phyloP scores from a whole-genome alignment of 1,284 basidiomycete species.

The Rhodotorula glutinis region DNA sequence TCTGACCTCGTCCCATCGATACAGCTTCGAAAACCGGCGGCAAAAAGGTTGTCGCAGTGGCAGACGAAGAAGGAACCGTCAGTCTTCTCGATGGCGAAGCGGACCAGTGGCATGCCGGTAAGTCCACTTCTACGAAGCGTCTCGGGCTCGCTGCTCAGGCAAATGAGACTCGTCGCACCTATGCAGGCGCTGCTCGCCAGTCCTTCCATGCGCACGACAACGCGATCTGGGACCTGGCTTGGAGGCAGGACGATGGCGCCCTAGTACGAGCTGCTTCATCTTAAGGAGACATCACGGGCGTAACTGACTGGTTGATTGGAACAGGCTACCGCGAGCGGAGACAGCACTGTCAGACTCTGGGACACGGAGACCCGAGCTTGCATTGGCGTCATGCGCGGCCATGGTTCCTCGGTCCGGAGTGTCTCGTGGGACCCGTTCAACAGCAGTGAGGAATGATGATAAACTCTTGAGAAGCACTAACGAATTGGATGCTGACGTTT shows the following conservation, averaged over 20 bases:
- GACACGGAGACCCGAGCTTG: conserved; percentile 35
- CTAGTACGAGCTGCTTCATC: conserved; percentile 25
- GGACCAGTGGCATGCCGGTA: conserved; percentile 25
- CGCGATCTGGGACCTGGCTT: conserved; percentile 43
- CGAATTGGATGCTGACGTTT: not conserved
- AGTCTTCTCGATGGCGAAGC: conserved; percentile 35
- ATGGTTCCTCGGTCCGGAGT: conserved; percentile 42
- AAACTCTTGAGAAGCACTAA: not conserved
- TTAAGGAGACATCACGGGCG: not conserved
- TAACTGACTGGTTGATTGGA: not conserved
- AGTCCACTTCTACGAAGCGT: too few species aligned
- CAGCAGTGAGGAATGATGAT: conserved; percentile 11
- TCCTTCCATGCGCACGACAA: conserved; percentile 42
- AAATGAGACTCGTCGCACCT: too few species aligned
- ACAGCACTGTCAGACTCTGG: conserved; percentile 39
- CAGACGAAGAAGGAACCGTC: conserved; percentile 41
- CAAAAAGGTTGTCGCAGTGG: conserved; percentile 35
- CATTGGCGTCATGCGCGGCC: conserved; percentile 34
- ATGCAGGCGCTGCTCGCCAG: conserved; percentile 26
- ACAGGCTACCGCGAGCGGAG: conserved; percentile 43
- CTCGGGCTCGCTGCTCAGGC: too few species aligned
- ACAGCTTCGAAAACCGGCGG: conserved; percentile 40
- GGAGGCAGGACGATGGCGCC: conserved; percentile 39
- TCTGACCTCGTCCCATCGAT: accelerated
- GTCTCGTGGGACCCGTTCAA: conserved; percentile 41